phyloP scores from a whole-genome alignment of 116 monocot species.

The Trichopus zeylanicus region DNA sequence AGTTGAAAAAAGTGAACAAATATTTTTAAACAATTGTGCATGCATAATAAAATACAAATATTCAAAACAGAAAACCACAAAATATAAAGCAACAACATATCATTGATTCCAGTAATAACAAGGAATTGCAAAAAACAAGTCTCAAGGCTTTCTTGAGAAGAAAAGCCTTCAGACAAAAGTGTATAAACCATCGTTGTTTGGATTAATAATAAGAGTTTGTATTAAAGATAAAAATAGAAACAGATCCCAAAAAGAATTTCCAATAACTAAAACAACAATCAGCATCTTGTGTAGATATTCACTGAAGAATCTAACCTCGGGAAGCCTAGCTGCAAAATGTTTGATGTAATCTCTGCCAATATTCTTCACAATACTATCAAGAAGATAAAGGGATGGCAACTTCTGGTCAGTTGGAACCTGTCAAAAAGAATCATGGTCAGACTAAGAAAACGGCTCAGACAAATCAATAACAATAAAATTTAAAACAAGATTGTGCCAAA shows the following conservation, averaged over 20 bases:
- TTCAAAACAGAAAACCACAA: background rate
- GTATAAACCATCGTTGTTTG: too few species aligned
- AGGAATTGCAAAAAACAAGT: too few species aligned
- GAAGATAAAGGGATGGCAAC: constrained; percentile 94
- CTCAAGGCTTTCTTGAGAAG: too few species aligned
- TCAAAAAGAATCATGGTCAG: constrained; percentile 7
- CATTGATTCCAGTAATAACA: too few species aligned
- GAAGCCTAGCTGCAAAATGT: constrained; percentile 75
- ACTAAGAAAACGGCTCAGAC: background rate
- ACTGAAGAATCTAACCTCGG: constrained; percentile 58
- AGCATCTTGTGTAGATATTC: background rate
- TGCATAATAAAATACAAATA: background rate
- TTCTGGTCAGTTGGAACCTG: constrained; percentile 96
- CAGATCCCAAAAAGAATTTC: background rate
- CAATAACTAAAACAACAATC: background rate
- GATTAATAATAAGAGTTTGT: too few species aligned
- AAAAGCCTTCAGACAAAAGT: too few species aligned
- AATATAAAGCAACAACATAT: constrained; percentile 1
- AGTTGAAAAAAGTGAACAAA: background rate
- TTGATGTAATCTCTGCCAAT: constrained; percentile 95
- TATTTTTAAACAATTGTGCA: too few species aligned
- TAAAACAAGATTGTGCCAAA: background rate
- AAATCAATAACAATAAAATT: background rate
- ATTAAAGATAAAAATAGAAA: background rate
- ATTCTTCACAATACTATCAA: constrained; percentile 99